A percentile compares a stretch with the other conserved stretches of the same genome.
These are phyloP conservation scores for Sugiyamaella valdiviana DNA, from an alignment of 805 yeast species.

Conservation along the genomic window DNA sequence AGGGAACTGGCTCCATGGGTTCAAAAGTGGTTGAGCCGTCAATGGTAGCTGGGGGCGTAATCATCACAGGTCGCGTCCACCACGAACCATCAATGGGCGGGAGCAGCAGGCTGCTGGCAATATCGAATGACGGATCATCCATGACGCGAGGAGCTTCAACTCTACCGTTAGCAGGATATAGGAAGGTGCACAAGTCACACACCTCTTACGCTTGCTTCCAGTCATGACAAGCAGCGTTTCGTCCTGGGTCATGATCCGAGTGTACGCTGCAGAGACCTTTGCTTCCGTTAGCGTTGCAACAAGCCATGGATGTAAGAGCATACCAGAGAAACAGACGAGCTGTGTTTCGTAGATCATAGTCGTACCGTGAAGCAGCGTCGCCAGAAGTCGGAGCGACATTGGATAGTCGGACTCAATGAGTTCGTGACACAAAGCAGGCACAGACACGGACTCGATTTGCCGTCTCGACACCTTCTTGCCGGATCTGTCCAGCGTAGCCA, in stretches of 20 bases:
- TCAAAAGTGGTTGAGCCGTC: background rate
- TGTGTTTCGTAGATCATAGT: slow-evolving; percentile 35
- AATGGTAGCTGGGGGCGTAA: background rate
- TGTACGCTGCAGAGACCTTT: too few relatives aligned
- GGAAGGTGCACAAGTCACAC: too few relatives aligned
- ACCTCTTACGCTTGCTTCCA: too few relatives aligned
- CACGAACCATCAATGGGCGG: background rate
- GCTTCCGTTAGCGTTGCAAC: background rate
- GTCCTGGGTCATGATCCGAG: too few relatives aligned
- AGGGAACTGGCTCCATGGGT: background rate
- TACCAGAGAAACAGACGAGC: background rate
- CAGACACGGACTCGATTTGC: slow-evolving; percentile 33
- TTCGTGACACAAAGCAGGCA: slow-evolving; percentile 39
- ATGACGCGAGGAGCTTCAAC: background rate
- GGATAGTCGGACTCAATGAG: slow-evolving; percentile 23
- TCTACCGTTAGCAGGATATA: background rate
- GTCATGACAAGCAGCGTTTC: too few relatives aligned
- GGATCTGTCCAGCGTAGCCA: slow-evolving; percentile 12
- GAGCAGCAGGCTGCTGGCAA: background rate
- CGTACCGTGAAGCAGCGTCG: slow-evolving; percentile 45
- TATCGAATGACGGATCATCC: background rate
- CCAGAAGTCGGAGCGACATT: slow-evolving; percentile 31
- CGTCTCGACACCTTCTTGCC: slow-evolving; percentile 10
- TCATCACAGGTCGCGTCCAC: background rate
- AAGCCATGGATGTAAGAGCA: background rate